These are phyloP conservation scores for Salicornia ramosissima DNA, from an alignment of 148 eudicot species.

Conservation along the genomic window DNA sequence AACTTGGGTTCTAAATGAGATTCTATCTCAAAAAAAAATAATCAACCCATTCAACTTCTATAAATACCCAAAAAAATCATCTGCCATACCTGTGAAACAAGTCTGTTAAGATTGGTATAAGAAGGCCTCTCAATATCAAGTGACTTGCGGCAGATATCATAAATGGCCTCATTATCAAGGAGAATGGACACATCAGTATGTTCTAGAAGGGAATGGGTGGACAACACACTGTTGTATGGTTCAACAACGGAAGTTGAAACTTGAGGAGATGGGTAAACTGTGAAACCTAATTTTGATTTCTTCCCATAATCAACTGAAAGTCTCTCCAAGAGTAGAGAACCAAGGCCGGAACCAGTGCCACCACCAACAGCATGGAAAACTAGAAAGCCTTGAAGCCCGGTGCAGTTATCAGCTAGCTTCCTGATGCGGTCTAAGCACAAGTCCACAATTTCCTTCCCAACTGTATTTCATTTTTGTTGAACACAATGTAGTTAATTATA, in stretches of 20 bases:
- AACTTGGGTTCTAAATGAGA: too few relatives aligned
- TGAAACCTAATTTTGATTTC: slow-evolving; percentile 23
- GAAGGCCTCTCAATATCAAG: slow-evolving; percentile 27
- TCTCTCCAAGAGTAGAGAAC: slow-evolving; percentile 21
- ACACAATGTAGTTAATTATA: background rate
- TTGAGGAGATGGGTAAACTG: slow-evolving; percentile 25
- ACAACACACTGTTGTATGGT: slow-evolving; percentile 26
- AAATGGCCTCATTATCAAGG: slow-evolving; percentile 25
- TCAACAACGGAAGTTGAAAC: slow-evolving; percentile 27
- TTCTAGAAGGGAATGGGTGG: slow-evolving; percentile 23
- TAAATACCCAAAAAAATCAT: too few relatives aligned
- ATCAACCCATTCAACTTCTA: too few relatives aligned
- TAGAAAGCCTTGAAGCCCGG: slow-evolving; percentile 25
- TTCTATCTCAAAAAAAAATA: too few relatives aligned
- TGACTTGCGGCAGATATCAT: slow-evolving; percentile 23
- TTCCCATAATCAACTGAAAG: slow-evolving; percentile 22
- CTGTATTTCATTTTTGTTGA: slow-evolving; percentile 1
- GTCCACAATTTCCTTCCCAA: slow-evolving; percentile 24
- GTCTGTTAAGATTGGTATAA: slow-evolving; percentile 24
- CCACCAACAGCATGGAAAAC: slow-evolving; percentile 29
- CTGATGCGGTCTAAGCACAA: slow-evolving; percentile 24
- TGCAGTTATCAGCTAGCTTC: slow-evolving; percentile 26
- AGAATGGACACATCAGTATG: slow-evolving; percentile 24
- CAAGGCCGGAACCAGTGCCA: slow-evolving; percentile 28
- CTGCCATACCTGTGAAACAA: slow-evolving; percentile 15